Evolutionary conservation across 768 basidiomycete genomes (phyloP).

Genomic region (Dentipellis fragilis): DNA sequence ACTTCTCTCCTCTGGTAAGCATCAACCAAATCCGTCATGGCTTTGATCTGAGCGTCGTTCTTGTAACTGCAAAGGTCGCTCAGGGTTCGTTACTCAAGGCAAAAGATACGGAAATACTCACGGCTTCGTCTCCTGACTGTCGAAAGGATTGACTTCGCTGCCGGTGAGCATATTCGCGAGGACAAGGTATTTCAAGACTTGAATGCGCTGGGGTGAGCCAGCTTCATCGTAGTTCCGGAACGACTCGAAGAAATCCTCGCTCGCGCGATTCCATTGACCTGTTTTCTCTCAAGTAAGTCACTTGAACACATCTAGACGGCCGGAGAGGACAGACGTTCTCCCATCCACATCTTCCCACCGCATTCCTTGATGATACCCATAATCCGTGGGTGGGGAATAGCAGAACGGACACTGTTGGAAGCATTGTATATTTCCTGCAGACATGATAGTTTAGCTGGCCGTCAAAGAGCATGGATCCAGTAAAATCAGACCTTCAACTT

Average conservation of each 20-base stretch:
- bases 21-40: constrained; percentile 95
- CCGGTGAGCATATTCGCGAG: constrained; percentile 97
- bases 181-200: constrained; percentile 97
- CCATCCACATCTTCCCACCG: constrained; percentile 99
- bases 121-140: constrained; percentile 99
- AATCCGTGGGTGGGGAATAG: constrained; percentile 95
- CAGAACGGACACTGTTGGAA: constrained; percentile 83
- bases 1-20: constrained; percentile 96
- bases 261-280: constrained; percentile 96
- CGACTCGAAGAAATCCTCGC: constrained; percentile 97
- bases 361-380: constrained; percentile 99
- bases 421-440: constrained; percentile 93
- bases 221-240: constrained; percentile 99
- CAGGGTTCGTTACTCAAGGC: neutral
- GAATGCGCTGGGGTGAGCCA: constrained; percentile 91
- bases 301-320: neutral
- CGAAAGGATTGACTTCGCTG: constrained; percentile 97
- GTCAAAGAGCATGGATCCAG: neutral
- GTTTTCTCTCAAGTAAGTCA: neutral
- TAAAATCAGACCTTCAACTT: constrained; percentile 67
- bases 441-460: neutral
- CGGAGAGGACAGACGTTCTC: constrained; percentile 59
- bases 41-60: constrained; percentile 90
- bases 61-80: constrained; percentile 55
- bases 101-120: constrained; percentile 29